Conservation (phyloP, 2,329 filamentous ascomycete genomes). For the Colletotrichum graminicola region DNA sequence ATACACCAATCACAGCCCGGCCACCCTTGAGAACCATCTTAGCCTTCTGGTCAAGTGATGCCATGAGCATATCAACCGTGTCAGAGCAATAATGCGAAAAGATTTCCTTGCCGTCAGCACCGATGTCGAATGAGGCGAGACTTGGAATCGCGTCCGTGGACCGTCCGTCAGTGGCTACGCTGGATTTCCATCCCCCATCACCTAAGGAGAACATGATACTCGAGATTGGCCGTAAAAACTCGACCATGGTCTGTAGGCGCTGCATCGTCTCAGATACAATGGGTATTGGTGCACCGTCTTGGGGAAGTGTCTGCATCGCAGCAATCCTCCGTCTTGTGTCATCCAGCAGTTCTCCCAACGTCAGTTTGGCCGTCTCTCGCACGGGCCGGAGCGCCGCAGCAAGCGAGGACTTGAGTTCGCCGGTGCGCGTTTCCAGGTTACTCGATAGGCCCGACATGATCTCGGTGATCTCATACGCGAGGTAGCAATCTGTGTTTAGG, state of each 20-base stretch:
- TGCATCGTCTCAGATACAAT: constrained; percentile 88
- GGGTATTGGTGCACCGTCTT: constrained; percentile 82
- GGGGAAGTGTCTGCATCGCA: constrained; percentile 75
- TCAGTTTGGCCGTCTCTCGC: constrained; percentile 90
- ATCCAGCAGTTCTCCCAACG: constrained; percentile 84
- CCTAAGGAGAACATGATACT: constrained; percentile 93
- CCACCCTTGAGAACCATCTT: constrained; percentile 78
- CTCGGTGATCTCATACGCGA: constrained; percentile 95
- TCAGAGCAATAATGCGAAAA: constrained; percentile 92
- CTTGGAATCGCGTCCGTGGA: constrained; percentile 76
- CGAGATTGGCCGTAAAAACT: constrained; percentile 86
- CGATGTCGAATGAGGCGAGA: constrained; percentile 84
- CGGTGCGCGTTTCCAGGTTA: constrained; percentile 83
- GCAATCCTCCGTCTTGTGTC: constrained; percentile 81
- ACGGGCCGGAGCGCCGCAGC: constrained; percentile 90
- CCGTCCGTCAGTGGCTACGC: constrained; percentile 62
- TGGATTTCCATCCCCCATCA: constrained; percentile 87
- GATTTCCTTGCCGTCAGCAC: constrained; percentile 87
- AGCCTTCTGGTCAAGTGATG: constrained; percentile 80
- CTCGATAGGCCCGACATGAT: constrained; percentile 85
- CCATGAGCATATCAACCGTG: constrained; percentile 85
- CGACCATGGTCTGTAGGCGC: constrained; percentile 86
- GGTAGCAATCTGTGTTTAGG: constrained; percentile 89
- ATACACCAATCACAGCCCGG: constrained; percentile 86
- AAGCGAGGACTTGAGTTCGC: constrained; percentile 85